Base-by-base conservation (phyloP, 129 eudicot genomes). In the Solidago caesia region DNA sequence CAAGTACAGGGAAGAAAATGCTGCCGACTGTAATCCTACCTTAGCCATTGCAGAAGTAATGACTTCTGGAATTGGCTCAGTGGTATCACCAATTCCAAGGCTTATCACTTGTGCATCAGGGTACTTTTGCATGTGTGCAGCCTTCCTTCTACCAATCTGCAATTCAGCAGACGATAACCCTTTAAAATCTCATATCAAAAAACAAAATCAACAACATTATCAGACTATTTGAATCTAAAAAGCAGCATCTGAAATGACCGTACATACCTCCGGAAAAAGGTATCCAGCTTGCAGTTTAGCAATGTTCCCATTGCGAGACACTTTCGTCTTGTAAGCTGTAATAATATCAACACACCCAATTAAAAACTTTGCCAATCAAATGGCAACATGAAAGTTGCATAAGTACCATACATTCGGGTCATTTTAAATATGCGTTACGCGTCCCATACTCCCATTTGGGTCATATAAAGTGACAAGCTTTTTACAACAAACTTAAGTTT, bases 61-160 rank as follows among this genome's bases (percentile, higher is more conserved):
- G 75, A 93, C 96, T 27, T 93, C 96, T 49, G 98, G 98, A 80
- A 92, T 89, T 65, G 98, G 98, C 87, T 92, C 96, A 5, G 98
- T 87, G 46, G 96, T 92, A 82, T 89, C 98, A 69, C 98, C 98
- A 71, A 89, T 88, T 48, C 96, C 98, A 44, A 92, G 96, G 85
- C 96, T 89, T 72, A 92, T 92, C 60, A 93, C 92, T 87, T 90
- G 82, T 15, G 96, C 98, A 76, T 93, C 98, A 65, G 97, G 98
- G 70, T 88, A 78, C 78, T 88, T 90, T 78, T 75, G 61, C 86
- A 88, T 65, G 75, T 93, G 98, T 59, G 92, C 89, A 47, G 81
- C 80, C 84, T 85, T 90, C 77, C 96, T 87, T 76, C 92, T 84
- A 14, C 91, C 97, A 44, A 93, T 87, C 98, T 93, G 62, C 44